phyloP scores from a whole-genome alignment of 768 basidiomycete genomes.

The Trametes meyenii region DNA sequence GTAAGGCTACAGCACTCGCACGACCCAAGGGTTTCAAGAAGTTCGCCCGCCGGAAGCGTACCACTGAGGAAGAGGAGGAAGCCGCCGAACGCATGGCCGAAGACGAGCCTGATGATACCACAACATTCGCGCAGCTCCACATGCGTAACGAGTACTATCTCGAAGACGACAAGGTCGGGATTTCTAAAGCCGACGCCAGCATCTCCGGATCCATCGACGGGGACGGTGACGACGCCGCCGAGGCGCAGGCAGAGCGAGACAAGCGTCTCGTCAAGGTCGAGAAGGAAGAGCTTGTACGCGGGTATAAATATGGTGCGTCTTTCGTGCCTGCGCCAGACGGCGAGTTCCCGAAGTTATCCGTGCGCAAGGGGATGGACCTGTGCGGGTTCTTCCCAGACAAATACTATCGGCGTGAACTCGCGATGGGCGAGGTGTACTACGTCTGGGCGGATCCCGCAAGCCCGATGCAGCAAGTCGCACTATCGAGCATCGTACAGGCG shows the following conservation, averaged over 20 bases:
- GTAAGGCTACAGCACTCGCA: slow-evolving; percentile 76
- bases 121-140: slow-evolving; percentile 45
- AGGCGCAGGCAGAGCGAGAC: slow-evolving; percentile 35
- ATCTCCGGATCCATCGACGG: background rate
- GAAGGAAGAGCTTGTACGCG: slow-evolving; percentile 77
- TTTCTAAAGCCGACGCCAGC: slow-evolving; percentile 28
- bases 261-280: slow-evolving; percentile 56
- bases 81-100: slow-evolving; percentile 26
- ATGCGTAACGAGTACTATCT: slow-evolving; percentile 59
- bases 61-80: slow-evolving; percentile 35
- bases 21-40: slow-evolving; percentile 82
- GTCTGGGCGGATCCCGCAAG: slow-evolving; percentile 75
- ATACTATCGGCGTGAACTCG: slow-evolving; percentile 77
- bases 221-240: slow-evolving; percentile 32
- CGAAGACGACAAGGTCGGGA: slow-evolving; percentile 46
- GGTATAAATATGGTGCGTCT: slow-evolving; percentile 89
- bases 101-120: slow-evolving; percentile 44
- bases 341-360: slow-evolving; percentile 74
- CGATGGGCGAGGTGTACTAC: slow-evolving; percentile 86
- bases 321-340: slow-evolving; percentile 87
- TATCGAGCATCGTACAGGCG: slow-evolving; percentile 86
- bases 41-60: slow-evolving; percentile 49
- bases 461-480: slow-evolving; percentile 74
- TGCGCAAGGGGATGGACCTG: slow-evolving; percentile 85
- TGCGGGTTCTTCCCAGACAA: slow-evolving; percentile 76